Evolutionary conservation across 176 grass and related monocot species (phyloP).

Genomic region (Elymus sibiricus): DNA sequence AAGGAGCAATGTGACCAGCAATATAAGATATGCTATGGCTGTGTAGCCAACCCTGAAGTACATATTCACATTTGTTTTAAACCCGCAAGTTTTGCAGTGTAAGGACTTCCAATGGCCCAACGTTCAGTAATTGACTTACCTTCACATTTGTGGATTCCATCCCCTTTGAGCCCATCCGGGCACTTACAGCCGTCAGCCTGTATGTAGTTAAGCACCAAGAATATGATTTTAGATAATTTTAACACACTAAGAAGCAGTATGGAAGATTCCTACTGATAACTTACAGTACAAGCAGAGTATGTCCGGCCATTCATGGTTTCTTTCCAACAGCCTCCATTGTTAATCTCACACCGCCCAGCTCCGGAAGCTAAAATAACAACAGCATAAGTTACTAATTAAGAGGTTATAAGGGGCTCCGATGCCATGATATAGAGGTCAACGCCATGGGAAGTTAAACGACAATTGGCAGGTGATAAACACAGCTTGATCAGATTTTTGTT

Average conservation of each 20-base stretch:
- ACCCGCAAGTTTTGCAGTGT: not conserved
- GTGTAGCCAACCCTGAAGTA: not conserved
- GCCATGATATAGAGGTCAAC: not conserved
- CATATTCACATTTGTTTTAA: not conserved
- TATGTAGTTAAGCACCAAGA: slow-evolving; percentile 15
- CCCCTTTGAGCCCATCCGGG: slow-evolving; percentile 77
- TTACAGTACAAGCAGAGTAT: slow-evolving; percentile 83
- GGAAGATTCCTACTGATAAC: slow-evolving; percentile 9
- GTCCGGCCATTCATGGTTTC: slow-evolving; percentile 58
- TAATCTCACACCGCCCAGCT: slow-evolving; percentile 79
- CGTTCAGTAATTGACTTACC: slow-evolving; percentile 35
- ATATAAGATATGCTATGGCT: not conserved
- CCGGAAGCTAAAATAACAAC: slow-evolving; percentile 62
- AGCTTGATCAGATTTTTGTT: not conserved
- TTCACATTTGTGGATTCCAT: slow-evolving; percentile 77
- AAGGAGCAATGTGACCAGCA: not conserved
- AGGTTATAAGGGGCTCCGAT: not conserved
- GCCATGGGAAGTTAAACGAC: not conserved
- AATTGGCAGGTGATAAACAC: not conserved
- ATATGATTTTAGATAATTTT: slow-evolving; percentile 3
- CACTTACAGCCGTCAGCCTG: slow-evolving; percentile 92
- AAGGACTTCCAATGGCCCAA: not conserved
- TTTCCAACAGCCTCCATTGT: slow-evolving; percentile 96
- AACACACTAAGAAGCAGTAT: not conserved
- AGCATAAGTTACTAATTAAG: not conserved